A percentile compares a stretch with the other conserved stretches of the same genome.
Conservation (phyloP, 2,329 filamentous ascomycete species). For the Penicillium sp. region DNA sequence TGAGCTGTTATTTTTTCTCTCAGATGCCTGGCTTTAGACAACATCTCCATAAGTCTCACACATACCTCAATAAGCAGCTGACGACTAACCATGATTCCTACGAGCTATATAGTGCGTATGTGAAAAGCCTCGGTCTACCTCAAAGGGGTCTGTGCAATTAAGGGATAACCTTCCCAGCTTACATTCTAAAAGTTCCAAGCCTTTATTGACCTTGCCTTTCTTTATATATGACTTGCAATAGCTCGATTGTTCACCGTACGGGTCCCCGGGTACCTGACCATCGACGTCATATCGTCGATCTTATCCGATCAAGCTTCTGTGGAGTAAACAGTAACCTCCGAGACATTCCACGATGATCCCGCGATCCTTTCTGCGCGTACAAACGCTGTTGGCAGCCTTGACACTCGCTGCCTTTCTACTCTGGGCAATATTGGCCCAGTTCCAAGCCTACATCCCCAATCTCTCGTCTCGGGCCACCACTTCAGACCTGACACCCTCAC, state of each 20-base stretch:
- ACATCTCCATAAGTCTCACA: too few species aligned
- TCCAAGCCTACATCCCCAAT: background rate
- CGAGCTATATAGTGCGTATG: background rate
- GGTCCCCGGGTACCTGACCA: background rate
- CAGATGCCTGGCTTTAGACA: too few species aligned
- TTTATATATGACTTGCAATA: background rate
- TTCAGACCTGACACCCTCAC: slow-evolving; percentile 11
- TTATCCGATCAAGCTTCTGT: slow-evolving; percentile 2
- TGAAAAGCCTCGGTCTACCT: background rate
- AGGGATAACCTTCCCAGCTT: background rate
- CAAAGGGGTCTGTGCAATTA: background rate
- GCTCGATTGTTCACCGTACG: background rate
- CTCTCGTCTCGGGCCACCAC: background rate
- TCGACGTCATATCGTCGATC: slow-evolving; percentile 1
- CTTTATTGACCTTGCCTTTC: background rate
- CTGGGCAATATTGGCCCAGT: slow-evolving; percentile 10
- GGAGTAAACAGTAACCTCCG: background rate
- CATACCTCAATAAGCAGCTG: too few species aligned
- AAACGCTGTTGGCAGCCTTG: slow-evolving; percentile 13
- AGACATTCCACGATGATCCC: slow-evolving; percentile 2
- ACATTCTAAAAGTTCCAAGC: background rate
- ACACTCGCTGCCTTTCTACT: background rate
- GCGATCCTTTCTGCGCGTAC: slow-evolving; percentile 13
- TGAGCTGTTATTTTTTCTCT: background rate
- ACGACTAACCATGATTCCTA: too few species aligned